Evolutionary conservation across 1,139 yeast species (phyloP), one percentile per base, ranked within the genome.

Genomic region (Suhomyces panamericanus): DNA sequence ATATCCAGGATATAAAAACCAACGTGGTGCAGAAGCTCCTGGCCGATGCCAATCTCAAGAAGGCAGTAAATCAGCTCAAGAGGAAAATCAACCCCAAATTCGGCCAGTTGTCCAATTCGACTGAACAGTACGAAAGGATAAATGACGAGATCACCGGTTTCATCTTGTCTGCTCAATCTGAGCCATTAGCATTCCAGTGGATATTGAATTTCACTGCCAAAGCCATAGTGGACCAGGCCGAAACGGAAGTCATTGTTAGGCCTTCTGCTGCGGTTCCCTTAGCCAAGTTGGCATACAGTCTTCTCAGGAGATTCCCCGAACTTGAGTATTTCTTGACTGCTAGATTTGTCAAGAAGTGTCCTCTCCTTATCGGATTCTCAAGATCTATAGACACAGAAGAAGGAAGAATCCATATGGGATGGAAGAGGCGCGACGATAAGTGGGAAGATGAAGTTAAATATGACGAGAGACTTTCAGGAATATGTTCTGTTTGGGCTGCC

Each of bases 341-440:
- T 0, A 76, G 98, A 53, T 80, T 93, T 57, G 86, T 89, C 32
- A 91, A 91, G 60, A 89, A 91, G 58, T 93, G 99, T 57, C 98
- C 99, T 0, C 79, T 78, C 47, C 78, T 91, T 17, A 83, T 95
- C 38, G 99, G 99, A 0, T 90, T 75, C 61, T 72, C 87, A 1
- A 83, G 95, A 56, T 50, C 75, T 1, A 80, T 86, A 28, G 89
- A 85, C 46, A 87, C 96, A 0, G 96, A 85, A 54, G 86, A 85
- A 54, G 97, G 96, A 5, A 73, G 96, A 44, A 53, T 64, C 10
- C 73, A 85, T 38, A 89, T 93, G 96, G 99, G 97, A 1, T 93
- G 95, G 90, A 72, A 87, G 39, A 71, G 69, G 39, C 41, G 41
- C 14, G 87, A 77, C 33, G 69, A 64, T 5, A 81, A 77, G 61